Conservation (phyloP, 768 basidiomycete species). For the Tulasnella sp. region DNA sequence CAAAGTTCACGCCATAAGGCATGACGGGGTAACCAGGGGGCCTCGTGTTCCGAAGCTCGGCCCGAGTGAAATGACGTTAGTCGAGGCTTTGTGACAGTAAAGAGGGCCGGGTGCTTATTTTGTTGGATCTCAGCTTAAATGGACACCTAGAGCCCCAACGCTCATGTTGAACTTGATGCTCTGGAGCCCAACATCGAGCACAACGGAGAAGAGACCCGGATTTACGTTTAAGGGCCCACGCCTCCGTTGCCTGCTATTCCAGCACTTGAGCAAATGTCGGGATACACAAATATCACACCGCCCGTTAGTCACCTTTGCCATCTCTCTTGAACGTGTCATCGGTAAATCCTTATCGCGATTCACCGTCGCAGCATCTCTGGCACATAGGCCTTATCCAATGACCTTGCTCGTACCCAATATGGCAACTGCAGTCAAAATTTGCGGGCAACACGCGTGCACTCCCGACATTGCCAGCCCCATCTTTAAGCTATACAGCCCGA, state of each 20-base stretch:
- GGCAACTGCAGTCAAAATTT: background rate
- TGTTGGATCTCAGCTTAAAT: background rate
- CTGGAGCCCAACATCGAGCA: background rate
- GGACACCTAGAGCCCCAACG: background rate
- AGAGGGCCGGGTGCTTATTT: background rate
- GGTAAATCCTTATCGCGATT: background rate
- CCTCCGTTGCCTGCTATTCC: background rate
- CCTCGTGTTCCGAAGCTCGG: background rate
- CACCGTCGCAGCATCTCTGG: background rate
- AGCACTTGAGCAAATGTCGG: background rate
- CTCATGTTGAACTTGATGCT: background rate
- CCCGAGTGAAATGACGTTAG: conserved; percentile 2
- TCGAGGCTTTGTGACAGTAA: background rate
- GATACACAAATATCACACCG: background rate
- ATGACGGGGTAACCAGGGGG: background rate
- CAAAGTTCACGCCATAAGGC: background rate
- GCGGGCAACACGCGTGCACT: background rate
- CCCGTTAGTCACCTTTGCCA: background rate
- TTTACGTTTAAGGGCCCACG: background rate
- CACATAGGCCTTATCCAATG: background rate
- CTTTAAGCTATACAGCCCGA: background rate
- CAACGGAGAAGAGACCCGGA: background rate
- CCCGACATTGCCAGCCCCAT: background rate
- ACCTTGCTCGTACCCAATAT: background rate
- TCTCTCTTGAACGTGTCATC: background rate